Evolutionary conservation across 768 basidiomycete genomes (phyloP), one percentile per base, ranked within the genome.

Genomic region (Mycena belliarum): DNA sequence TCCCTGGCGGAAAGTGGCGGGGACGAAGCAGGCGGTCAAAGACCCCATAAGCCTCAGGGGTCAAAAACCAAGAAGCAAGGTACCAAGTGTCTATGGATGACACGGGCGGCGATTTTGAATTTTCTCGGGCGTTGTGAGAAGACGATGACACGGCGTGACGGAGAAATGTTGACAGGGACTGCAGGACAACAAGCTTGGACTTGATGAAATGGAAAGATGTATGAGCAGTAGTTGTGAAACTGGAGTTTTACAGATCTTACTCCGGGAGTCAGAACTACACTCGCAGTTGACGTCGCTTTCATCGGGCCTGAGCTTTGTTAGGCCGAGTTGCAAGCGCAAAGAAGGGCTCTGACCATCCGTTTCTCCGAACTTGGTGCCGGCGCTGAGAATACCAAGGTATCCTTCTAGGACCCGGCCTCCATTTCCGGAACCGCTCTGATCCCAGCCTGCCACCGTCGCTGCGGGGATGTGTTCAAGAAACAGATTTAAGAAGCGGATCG

Each of bases 141-240:
- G 58, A 57, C 55, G 50, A 32, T 37, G 63, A 80, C 4, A 78
- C 64, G 8, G 84, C 85, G 55, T 70, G 66, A 15, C 73, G 73
- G 21, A 95, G 77, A 69, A 94, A 94, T 3, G 76, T 78, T 15
- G 86, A 78, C 37, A 95, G 73, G 2, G 93, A 93, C 54, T 76
- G 80, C 57, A 93, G 72, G 11, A 93, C 82, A n/a, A 86, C 79
- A 50, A 90, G 80, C 73, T 88, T 93, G 14, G 93, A 92, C 91
- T 92, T 45, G 28, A 57, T 46, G 57, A 55, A 16, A 38, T 5
- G 47, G 58, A 55, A 15, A 37, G 4, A 16, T n/a, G 20, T 18
- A 56, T 20, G 29, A 46, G 46, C 37, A 59, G 25, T 41, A 24
- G 15, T 42, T 16, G 18, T 23, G 45, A 44, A 8, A 8, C 3